Evolutionary conservation across 2,329 filamentous ascomycete species (phyloP).

Genomic region (Parastagonospora nodorum): DNA sequence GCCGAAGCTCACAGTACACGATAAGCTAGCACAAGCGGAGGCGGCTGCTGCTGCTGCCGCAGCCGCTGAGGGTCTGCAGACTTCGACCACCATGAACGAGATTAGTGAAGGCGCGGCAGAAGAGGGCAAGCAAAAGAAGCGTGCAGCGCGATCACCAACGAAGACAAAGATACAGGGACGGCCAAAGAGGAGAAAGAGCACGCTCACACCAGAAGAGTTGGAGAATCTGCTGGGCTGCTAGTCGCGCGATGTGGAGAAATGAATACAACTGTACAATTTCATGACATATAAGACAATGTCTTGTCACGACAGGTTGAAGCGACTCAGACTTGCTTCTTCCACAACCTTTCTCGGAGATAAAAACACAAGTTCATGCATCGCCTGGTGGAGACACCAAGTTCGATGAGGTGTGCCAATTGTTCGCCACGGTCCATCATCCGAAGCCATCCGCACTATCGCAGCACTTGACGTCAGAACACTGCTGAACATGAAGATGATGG

Average conservation of each 20-base stretch:
- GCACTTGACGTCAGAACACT: constrained; percentile 4
- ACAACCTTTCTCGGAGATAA: too few relatives aligned
- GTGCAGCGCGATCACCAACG: constrained; percentile 35
- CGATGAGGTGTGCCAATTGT: background rate
- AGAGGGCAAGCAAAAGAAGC: constrained; percentile 28
- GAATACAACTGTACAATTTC: too few relatives aligned
- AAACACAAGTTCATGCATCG: background rate
- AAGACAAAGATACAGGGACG: constrained; percentile 60
- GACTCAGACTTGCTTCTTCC: too few relatives aligned
- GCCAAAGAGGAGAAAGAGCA: constrained; percentile 71
- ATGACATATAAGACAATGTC: too few relatives aligned
- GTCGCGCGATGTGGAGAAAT: background rate
- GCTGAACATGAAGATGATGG: background rate
- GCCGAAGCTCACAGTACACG: constrained; percentile 51
- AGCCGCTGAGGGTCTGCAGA: constrained; percentile 26
- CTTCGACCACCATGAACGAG: constrained; percentile 9
- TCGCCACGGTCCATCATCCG: background rate
- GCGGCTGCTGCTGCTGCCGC: constrained; percentile 53
- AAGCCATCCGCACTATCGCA: background rate
- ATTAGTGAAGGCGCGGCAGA: constrained; percentile 22
- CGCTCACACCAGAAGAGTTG: constrained; percentile 75
- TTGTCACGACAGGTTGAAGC: too few relatives aligned
- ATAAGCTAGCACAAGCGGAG: constrained; percentile 51
- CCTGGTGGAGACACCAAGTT: background rate
- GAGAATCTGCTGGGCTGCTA: constrained; percentile 52